Evolutionary conservation across 192 early-diverging fungal species (phyloP).

Genomic region (Phycomyces nitens): DNA sequence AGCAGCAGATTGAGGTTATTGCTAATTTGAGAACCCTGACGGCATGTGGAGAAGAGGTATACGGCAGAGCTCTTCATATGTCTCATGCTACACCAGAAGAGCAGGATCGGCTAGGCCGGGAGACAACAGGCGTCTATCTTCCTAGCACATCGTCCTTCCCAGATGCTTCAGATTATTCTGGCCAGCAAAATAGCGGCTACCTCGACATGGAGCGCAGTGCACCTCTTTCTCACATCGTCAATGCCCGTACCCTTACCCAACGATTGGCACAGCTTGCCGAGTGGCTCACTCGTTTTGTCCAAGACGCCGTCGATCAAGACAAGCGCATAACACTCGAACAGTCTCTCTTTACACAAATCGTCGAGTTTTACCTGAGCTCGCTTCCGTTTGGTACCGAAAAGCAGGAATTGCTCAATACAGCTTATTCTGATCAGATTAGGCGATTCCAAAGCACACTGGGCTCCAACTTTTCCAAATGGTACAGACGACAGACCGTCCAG

Average conservation of each 20-base stretch:
- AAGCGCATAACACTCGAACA: slow-evolving; percentile 19
- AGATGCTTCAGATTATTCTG: not conserved
- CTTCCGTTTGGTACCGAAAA: slow-evolving; percentile 39
- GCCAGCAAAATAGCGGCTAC: not conserved
- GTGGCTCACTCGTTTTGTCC: slow-evolving; percentile 16
- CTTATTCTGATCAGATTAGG: slow-evolving; percentile 35
- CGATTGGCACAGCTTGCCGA: slow-evolving; percentile 16
- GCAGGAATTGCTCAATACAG: slow-evolving; percentile 33
- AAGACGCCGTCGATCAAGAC: slow-evolving; percentile 1
- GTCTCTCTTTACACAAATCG: slow-evolving; percentile 18
- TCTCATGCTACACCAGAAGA: slow-evolving; percentile 1
- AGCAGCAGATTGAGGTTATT: slow-evolving; percentile 32
- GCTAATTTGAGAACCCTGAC: slow-evolving; percentile 24
- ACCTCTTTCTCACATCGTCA: slow-evolving; percentile 1
- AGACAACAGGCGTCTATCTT: not conserved
- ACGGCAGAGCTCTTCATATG: slow-evolving; percentile 13
- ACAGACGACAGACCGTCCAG: slow-evolving; percentile 37
- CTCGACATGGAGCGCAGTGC: not conserved
- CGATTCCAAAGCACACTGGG: slow-evolving; percentile 36
- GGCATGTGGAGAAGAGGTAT: slow-evolving; percentile 12
- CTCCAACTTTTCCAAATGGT: slow-evolving; percentile 36
- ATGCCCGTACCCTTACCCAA: slow-evolving; percentile 17
- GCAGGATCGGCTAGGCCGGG: not conserved
- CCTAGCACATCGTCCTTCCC: not conserved
- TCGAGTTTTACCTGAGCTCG: slow-evolving; percentile 20